Evolutionary conservation across 2,329 filamentous ascomycete genomes (phyloP), one percentile per base, ranked within the genome.

Genomic region (Trichoderma sp.): DNA sequence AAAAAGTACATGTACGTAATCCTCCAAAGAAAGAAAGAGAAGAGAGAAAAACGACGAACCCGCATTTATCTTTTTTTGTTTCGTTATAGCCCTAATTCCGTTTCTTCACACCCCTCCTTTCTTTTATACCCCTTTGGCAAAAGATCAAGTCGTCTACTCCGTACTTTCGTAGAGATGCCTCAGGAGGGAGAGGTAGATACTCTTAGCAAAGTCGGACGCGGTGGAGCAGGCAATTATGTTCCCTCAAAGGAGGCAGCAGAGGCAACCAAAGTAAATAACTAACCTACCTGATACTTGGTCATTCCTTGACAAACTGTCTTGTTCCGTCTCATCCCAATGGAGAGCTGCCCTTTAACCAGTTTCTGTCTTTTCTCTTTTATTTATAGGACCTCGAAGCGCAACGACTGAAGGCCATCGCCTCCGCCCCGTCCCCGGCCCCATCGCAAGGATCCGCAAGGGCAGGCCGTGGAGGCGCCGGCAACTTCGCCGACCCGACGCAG

Each of bases 151-250:
- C n/a, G 10, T 35, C 10, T 60, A 16, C 14, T 1, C n/a, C n/a
- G n/a, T n/a, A n/a, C 2, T 40, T 40, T 33, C 7, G 55, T 43
- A 13, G 47, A 47, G 5, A 68, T 68, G 66, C 66, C 66, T 61
- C 69, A 73, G 67, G 74, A 77, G 47, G 73, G 75, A 69, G 85
- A 85, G 47, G 73, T 76, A 69, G 85, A 85, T 73, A 81, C 81
- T 62, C 85, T 85, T 72, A 82, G 82, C 72, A 83, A 82, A 70
- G 82, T 85, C 53, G 88, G 89, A 68, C 86, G 89, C 60, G 89
- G 89, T 66, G 89, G 89, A 61, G 88, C 88, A 6, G 89, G 89
- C 64, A 91, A 91, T 78, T 89, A 85, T 76, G 84, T 84, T 74
- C 81, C 82, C 74, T 82, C 85, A 71, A 81, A 84, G 72, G 83